Percentiles rank a stretch among this genome's conserved stretches.
These are phyloP conservation scores for Dactylellina cionopaga DNA, from an alignment of 2,329 filamentous ascomycete genomes.

Conservation along the genomic window DNA sequence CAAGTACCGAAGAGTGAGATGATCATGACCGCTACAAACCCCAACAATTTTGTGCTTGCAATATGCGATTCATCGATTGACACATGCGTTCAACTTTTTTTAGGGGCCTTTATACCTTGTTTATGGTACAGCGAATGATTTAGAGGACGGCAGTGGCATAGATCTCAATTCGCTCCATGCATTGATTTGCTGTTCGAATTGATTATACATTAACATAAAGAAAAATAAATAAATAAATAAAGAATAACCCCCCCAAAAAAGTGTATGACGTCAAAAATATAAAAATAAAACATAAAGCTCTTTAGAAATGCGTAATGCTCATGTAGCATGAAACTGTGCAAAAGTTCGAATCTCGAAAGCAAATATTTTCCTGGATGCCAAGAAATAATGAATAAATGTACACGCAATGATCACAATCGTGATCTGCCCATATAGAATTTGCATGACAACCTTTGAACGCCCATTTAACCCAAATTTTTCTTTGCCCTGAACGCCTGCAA, in stretches of 20 bases:
- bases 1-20: conserved; percentile 25
- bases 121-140: neutral
- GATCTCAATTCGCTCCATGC: conserved; percentile 10
- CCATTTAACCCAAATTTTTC: conserved; percentile 36
- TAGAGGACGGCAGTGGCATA: neutral
- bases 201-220: conserved; percentile 12
- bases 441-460: conserved; percentile 11
- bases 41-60: neutral
- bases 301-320: too few species aligned
- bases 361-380: neutral
- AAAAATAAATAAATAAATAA: conserved; percentile 10
- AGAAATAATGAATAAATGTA: conserved; percentile 10
- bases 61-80: too few species aligned
- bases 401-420: conserved; percentile 18
- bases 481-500: conserved; percentile 40
- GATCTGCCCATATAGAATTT: neutral
- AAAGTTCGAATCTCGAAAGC: too few species aligned
- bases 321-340: too few species aligned
- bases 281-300: conserved; percentile 11
- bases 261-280: neutral
- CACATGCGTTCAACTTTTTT: too few species aligned
- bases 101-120: too few species aligned
- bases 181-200: conserved; percentile 13
- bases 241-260: neutral
- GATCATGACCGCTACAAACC: neutral